Conservation (phyloP, 2,329 filamentous ascomycete species). For the Arthrobotrys sinensis region DNA sequence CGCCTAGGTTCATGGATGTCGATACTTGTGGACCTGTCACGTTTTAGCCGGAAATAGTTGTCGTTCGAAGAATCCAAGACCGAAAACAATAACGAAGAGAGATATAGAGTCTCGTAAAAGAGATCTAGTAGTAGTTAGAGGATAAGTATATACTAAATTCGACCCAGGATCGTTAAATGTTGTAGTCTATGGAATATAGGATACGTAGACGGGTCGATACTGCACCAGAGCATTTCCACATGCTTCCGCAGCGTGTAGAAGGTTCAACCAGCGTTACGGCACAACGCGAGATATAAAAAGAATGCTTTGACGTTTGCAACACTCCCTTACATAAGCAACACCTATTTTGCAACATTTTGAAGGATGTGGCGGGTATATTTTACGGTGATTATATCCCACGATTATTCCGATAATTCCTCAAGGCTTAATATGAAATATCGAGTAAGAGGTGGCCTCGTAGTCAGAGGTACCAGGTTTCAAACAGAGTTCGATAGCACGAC, state of each 20-base stretch:
- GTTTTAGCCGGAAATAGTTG: neutral
- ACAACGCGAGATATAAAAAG: conserved; percentile 26
- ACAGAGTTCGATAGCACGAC: no score
- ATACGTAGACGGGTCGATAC: neutral
- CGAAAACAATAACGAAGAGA: neutral
- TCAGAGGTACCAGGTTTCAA: no score
- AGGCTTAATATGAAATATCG: no score
- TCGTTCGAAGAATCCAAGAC: neutral
- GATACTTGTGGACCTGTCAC: neutral
- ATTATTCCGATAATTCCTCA: no score
- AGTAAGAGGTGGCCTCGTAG: no score
- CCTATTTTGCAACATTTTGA: conserved; percentile 12
- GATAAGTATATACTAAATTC: neutral
- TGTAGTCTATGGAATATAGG: neutral
- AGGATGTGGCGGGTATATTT: no score
- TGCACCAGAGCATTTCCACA: neutral
- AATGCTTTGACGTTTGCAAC: conserved; percentile 25
- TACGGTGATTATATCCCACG: no score
- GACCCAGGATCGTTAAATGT: neutral
- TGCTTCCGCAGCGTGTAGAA: conserved; percentile 7
- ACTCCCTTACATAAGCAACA: conserved; percentile 4
- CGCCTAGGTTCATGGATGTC: neutral
- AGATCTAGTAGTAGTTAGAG: neutral
- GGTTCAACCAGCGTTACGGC: neutral
- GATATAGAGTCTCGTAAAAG: no score